Conservation (phyloP, 495 filamentous ascomycete species). For the Pseudevernia furfuracea region DNA sequence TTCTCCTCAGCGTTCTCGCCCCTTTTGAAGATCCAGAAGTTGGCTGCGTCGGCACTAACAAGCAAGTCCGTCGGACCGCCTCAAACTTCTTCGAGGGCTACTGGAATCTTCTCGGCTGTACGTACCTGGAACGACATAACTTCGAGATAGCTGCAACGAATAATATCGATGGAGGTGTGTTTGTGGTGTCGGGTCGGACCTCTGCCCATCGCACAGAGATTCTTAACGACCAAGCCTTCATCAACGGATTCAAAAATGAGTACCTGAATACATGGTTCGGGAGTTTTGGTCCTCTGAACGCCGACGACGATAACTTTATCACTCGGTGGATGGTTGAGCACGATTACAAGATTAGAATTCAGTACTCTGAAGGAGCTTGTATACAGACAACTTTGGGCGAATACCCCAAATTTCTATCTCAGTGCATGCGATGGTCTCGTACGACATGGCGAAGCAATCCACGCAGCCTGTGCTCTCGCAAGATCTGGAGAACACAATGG, state of each 20-base stretch:
- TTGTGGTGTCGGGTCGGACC: constrained; percentile 48
- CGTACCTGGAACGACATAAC: constrained; percentile 51
- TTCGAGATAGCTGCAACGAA: constrained; percentile 49
- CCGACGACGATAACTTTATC: constrained; percentile 65
- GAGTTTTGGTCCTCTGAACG: constrained; percentile 39
- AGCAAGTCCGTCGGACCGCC: constrained; percentile 36
- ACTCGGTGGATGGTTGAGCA: constrained; percentile 53
- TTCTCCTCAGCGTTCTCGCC: constrained; percentile 41
- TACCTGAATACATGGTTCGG: constrained; percentile 45
- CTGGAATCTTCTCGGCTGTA: constrained; percentile 46
- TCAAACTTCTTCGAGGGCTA: constrained; percentile 29
- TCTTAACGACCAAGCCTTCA: constrained; percentile 38
- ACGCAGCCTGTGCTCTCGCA: constrained; percentile 46
- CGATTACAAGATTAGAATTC: constrained; percentile 54
- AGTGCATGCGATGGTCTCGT: constrained; percentile 54
- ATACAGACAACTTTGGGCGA: constrained; percentile 55
- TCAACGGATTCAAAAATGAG: constrained; percentile 50
- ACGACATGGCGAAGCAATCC: constrained; percentile 61
- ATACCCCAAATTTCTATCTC: constrained; percentile 47
- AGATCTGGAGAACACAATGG: constrained; percentile 40
- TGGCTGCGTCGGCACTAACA: constrained; percentile 48
- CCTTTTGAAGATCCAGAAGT: constrained; percentile 43
- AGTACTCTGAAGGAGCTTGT: constrained; percentile 49
- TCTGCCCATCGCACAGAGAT: constrained; percentile 43
- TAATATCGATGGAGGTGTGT: constrained; percentile 49